These are phyloP conservation scores for Pythium plurisporium DNA, from an alignment of 352 stramenopile species.

Conservation along the genomic window DNA sequence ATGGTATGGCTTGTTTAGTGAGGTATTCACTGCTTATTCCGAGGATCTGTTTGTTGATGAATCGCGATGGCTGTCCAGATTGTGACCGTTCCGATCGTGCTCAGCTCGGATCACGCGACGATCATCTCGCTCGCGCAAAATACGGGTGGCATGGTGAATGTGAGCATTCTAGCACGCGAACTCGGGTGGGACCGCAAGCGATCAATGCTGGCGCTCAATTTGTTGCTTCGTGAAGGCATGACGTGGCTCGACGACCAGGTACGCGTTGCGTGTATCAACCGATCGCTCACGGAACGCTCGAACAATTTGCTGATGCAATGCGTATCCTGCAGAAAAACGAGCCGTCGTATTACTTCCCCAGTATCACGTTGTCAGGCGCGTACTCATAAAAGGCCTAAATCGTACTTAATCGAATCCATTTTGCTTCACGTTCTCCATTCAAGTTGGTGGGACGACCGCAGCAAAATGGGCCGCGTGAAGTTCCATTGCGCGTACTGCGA, in stretches of 20 bases:
- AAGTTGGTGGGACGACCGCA: background rate
- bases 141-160: slow-evolving; percentile 85
- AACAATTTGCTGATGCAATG: background rate
- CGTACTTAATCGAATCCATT: slow-evolving; percentile 20
- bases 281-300: background rate
- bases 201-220: slow-evolving; percentile 87
- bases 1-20: slow-evolving; percentile 69
- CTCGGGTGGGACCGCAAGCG: slow-evolving; percentile 91
- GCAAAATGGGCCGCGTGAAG: slow-evolving; percentile 45
- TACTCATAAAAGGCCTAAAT: slow-evolving; percentile 45
- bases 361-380: slow-evolving; percentile 73
- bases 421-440: background rate
- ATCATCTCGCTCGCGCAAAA: slow-evolving; percentile 89
- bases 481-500: slow-evolving; percentile 79
- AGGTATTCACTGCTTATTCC: no score
- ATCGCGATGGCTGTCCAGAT: slow-evolving; percentile 42
- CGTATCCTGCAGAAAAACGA: slow-evolving; percentile 26
- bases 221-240: slow-evolving; percentile 94
- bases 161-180: slow-evolving; percentile 73
- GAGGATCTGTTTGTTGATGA: slow-evolving; percentile 20
- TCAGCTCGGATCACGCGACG: slow-evolving; percentile 93
- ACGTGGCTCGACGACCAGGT: slow-evolving; percentile 95
- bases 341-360: slow-evolving; percentile 83
- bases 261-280: background rate
- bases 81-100: slow-evolving; percentile 93